Base-by-base conservation (phyloP, 768 basidiomycete genomes). In the Butyriboletus loyo region DNA sequence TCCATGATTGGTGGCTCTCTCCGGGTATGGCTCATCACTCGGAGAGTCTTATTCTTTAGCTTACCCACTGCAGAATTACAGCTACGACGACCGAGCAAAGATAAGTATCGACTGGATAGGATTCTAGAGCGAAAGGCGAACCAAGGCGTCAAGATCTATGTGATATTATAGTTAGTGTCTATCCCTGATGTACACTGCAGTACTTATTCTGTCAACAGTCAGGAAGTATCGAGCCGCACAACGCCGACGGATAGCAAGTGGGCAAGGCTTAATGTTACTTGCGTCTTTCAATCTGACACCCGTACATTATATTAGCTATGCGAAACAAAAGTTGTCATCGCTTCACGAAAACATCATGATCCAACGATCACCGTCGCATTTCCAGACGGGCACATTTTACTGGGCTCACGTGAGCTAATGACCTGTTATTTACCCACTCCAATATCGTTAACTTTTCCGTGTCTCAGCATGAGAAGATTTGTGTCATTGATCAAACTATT, bases 1-100 rank as follows among this genome's bases (percentile, higher is more conserved):
- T 98, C 34, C 97, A 98, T 65, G 96, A 96, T 70, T 98, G 96
- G 96, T 98, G 96, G 97, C 74, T 94, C 22, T 92, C 92, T 24
- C 92, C 92, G 4, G 87, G 90, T 90, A 64, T 48, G 63, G 62
- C 28, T 30, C 11, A 7, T 35, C n/a, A 28, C 24, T 48, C 11
- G 1, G 32, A 37, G 32, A n/a, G 21, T 44, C 6, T 21, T 30
- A 14, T 32, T 30, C 25, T 24, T 44, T 48, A 6, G 15, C 48
- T 59, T 25, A 40, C 30, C 15, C 36, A 21, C 40, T 49, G n/a
- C 60, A 86, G 89, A 97, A 67, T 71, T 97, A 37, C 85, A 89
- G 56, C 70, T 98, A 68, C 82, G 96, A 27, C 82, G 97, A 32
- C 95, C 96, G 0, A 75, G 81, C 27, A 89, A 90, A 72, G 85